Evolutionary conservation across 148 eudicot genomes (phyloP), one percentile per base, ranked within the genome.

Genomic region (Silene latifolia): DNA sequence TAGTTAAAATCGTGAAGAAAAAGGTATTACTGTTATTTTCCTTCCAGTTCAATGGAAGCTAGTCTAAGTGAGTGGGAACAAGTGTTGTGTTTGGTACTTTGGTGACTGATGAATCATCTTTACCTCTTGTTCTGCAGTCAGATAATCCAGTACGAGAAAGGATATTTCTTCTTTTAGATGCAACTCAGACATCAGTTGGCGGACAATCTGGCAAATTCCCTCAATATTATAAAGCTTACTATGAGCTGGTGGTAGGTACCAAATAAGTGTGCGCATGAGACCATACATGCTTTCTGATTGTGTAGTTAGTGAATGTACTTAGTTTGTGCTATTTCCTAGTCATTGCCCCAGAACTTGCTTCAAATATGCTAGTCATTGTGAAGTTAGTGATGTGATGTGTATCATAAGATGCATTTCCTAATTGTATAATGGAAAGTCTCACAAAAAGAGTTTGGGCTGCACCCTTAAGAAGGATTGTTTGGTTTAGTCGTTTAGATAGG

Each of bases 81-180:
- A 27, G 4, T 67, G 35, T 23, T 59, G 59, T 61, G 62, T 10
- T 47, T 9, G 27, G 5, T 13, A 56, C 53, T 10, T 47, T 9
- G 27, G 5, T 13, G 61, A 13, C 67, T 67, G 15, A 48, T 65
- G 29, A 21, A 10, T 76, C 24, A 73, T 54, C 64, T 77, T 85
- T 23, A 39, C 71, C 53, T 63, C 59, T 39, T 72, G 20, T 69
- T 72, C 71, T 76, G 72, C 89, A 95, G 99, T 87, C 99, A 20
- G 97, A 92, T 62, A 79, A 75, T 32, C 96, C 93, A 18, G 89
- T 95, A 54, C 89, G 99, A 72, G 99, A 95, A 85, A 95, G 86
- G 80, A 88, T 90, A 80, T 95, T 95, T 81, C 97, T 90, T 80
- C 96, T 95, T 78, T 83, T 95, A 78, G 99, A 95, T 89, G 99